A percentile compares a stretch with the other conserved stretches of the same genome.
These are phyloP conservation scores for Penicillium odoratum DNA, from an alignment of 495 filamentous ascomycete species.

Conservation along the genomic window DNA sequence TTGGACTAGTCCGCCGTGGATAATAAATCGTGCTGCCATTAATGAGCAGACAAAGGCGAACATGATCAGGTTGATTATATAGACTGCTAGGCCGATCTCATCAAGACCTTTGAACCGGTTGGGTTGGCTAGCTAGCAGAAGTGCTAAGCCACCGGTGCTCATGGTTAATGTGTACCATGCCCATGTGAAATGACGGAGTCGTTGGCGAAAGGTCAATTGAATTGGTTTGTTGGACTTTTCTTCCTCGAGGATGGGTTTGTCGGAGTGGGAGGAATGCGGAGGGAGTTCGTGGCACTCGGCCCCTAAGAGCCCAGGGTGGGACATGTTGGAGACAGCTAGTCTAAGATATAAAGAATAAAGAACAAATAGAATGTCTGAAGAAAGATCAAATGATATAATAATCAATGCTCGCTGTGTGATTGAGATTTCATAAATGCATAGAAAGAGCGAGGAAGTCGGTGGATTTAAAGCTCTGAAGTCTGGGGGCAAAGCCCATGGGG, in stretches of 20 bases:
- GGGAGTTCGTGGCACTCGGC: constrained; percentile 21
- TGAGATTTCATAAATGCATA: neutral
- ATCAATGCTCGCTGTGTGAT: neutral
- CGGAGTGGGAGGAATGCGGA: constrained; percentile 30
- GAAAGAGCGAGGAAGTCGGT: neutral
- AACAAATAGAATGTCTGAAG: neutral
- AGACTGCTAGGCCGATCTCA: constrained; percentile 60
- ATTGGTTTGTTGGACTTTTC: constrained; percentile 23
- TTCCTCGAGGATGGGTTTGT: constrained; percentile 25
- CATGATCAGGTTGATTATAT: constrained; percentile 61
- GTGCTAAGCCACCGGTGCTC: constrained; percentile 64
- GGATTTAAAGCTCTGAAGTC: neutral
- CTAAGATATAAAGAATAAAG: neutral
- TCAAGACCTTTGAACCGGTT: constrained; percentile 58
- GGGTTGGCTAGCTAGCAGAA: constrained; percentile 58
- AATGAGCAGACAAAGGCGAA: constrained; percentile 53
- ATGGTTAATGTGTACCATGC: constrained; percentile 71
- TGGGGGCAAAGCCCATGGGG: neutral
- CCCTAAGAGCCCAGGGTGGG: constrained; percentile 19
- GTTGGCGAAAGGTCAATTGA: constrained; percentile 35
- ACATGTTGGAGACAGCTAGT: constrained; percentile 11
- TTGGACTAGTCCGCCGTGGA: constrained; percentile 50
- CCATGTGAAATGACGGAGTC: constrained; percentile 70
- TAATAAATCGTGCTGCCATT: constrained; percentile 57
- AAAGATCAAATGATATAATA: too few relatives aligned